These are phyloP conservation scores for Vigna nakashimae DNA, from an alignment of 306 rosid genomes.

Conservation along the genomic window DNA sequence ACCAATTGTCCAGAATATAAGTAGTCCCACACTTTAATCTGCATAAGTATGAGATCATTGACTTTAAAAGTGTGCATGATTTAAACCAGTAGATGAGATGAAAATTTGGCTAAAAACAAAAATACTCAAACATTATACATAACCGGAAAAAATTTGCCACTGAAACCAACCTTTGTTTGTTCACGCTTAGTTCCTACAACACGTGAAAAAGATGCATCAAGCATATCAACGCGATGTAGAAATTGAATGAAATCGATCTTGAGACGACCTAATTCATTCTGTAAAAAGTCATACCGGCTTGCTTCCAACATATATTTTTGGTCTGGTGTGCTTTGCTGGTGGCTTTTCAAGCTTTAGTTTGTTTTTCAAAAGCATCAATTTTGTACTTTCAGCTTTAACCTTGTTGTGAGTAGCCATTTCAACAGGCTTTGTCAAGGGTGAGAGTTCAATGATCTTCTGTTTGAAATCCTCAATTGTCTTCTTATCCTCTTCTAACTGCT, in stretches of 20 bases:
- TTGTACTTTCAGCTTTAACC: constrained; percentile 47
- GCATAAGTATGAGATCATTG: constrained; percentile 25
- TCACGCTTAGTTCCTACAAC: constrained; percentile 48
- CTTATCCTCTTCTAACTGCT: constrained; percentile 57
- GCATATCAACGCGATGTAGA: constrained; percentile 59
- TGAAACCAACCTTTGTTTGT: constrained; percentile 53
- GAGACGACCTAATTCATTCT: constrained; percentile 62
- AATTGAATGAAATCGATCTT: constrained; percentile 63
- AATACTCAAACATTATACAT: constrained; percentile 33
- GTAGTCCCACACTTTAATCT: constrained; percentile 20
- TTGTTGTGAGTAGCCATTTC: constrained; percentile 47
- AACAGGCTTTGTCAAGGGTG: constrained; percentile 51
- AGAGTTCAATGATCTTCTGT: constrained; percentile 46
- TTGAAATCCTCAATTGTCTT: constrained; percentile 59
- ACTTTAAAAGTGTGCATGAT: constrained; percentile 9
- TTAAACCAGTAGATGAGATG: constrained; percentile 1
- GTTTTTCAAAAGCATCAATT: constrained; percentile 66
- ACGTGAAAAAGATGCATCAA: constrained; percentile 48
- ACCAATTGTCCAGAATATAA: constrained; percentile 21
- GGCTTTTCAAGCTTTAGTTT: constrained; percentile 69
- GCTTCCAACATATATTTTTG: constrained; percentile 68
- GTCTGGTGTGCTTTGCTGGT: constrained; percentile 57
- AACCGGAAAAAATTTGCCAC: constrained; percentile 31
- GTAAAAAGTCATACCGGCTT: constrained; percentile 49
- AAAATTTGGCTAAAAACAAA: constrained; percentile 18